phyloP scores from a whole-genome alignment of 2,329 filamentous ascomycete species.

The Periconia digitata region DNA sequence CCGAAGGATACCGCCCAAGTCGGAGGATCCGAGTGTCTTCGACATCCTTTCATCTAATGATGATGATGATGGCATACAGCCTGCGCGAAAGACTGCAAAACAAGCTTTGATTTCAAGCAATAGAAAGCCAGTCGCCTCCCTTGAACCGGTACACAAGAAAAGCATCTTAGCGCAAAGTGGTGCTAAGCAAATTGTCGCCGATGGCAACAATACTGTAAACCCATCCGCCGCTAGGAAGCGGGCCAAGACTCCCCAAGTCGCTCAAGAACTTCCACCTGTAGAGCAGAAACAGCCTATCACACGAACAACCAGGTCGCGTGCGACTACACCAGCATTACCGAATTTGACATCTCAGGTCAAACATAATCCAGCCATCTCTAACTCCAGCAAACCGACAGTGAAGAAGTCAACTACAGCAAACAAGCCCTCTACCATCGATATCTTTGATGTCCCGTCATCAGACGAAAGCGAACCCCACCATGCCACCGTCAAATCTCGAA shows the following conservation, averaged over 20 bases:
- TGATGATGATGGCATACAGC: slow-evolving; percentile 4
- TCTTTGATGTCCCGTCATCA: slow-evolving; percentile 30
- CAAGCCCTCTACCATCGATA: slow-evolving; percentile 13
- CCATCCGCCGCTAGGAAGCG: background rate
- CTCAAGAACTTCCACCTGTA: background rate
- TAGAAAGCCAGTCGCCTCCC: background rate
- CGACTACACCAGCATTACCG: slow-evolving; percentile 12
- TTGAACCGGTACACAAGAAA: background rate
- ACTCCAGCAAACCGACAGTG: slow-evolving; percentile 1
- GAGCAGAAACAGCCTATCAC: slow-evolving; percentile 1
- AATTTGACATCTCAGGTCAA: slow-evolving; percentile 2
- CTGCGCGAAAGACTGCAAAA: background rate
- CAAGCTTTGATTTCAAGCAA: background rate
- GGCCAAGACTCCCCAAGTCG: slow-evolving; percentile 2
- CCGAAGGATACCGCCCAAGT: background rate
- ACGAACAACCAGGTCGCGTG: slow-evolving; percentile 10
- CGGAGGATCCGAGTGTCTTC: slow-evolving; percentile 5
- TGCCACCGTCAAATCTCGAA: slow-evolving; percentile 19
- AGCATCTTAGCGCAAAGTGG: background rate
- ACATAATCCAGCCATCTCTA: slow-evolving; percentile 2
- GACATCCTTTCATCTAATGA: slow-evolving; percentile 11
- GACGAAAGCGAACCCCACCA: slow-evolving; percentile 25
- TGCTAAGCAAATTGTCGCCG: background rate
- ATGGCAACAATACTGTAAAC: background rate
- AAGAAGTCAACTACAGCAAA: slow-evolving; percentile 9